These are phyloP conservation scores for Kockiozyma suomiensis DNA, from an alignment of 805 yeast species.

Conservation along the genomic window DNA sequence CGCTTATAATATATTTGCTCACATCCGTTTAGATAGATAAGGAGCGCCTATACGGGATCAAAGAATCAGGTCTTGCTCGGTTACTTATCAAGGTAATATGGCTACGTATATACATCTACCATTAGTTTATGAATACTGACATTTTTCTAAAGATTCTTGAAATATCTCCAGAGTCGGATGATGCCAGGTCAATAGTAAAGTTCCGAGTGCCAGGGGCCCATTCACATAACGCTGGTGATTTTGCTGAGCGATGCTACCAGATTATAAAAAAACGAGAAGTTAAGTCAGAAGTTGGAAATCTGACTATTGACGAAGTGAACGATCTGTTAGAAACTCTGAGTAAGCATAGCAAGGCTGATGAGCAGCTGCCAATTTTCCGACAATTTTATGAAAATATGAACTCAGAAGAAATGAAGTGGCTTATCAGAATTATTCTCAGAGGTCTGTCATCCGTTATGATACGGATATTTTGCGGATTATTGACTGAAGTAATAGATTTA, in stretches of 20 bases:
- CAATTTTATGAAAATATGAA: constrained; percentile 58
- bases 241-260: constrained; percentile 54
- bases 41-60: constrained; percentile 58
- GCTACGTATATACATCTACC: too few relatives aligned
- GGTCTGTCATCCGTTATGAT: constrained; percentile 50
- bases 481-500: too few relatives aligned
- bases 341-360: constrained; percentile 38
- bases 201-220: constrained; percentile 48
- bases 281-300: constrained; percentile 41
- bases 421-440: constrained; percentile 65
- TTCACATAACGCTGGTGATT: constrained; percentile 49
- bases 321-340: constrained; percentile 50
- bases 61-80: constrained; percentile 62
- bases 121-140: neutral
- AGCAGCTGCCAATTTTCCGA: constrained; percentile 51
- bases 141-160: constrained; percentile 52
- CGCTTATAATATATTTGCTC: neutral
- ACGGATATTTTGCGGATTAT: too few relatives aligned
- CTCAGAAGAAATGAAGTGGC: constrained; percentile 65
- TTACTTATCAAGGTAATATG: constrained; percentile 43
- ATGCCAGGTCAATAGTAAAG: constrained; percentile 53
- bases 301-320: constrained; percentile 56
- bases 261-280: constrained; percentile 55
- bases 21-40: constrained; percentile 48
- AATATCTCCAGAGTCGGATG: constrained; percentile 62